phyloP scores from a whole-genome alignment of 345 rosid genomes.

The Mallotus nudiflorus region DNA sequence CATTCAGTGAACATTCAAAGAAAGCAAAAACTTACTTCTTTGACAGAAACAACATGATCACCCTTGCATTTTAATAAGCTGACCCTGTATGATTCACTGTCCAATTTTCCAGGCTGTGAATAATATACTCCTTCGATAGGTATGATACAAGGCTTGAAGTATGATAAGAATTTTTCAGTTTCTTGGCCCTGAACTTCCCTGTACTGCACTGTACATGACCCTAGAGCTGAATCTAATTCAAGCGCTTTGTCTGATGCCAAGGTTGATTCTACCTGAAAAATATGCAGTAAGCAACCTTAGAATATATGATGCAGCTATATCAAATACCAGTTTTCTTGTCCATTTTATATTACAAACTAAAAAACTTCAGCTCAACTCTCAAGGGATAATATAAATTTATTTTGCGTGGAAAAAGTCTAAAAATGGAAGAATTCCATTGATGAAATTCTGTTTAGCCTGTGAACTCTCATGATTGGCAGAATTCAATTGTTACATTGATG shows the following conservation, averaged over 20 bases:
- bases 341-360: background rate
- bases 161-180: slow-evolving; percentile 73
- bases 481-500: no score
- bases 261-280: slow-evolving; percentile 58
- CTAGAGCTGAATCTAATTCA: slow-evolving; percentile 73
- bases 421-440: background rate
- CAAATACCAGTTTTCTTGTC: no score
- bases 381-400: no score
- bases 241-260: slow-evolving; percentile 76
- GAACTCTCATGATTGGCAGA: no score
- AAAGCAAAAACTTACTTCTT: slow-evolving; percentile 55
- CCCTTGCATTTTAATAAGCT: slow-evolving; percentile 74
- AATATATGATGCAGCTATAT: background rate
- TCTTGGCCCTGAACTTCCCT: slow-evolving; percentile 88
- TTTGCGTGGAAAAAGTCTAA: background rate
- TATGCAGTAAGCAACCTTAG: slow-evolving; percentile 18
- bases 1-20: slow-evolving; percentile 16
- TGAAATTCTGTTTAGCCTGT: no score
- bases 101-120: slow-evolving; percentile 33
- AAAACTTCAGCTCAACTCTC: no score
- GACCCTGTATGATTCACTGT: slow-evolving; percentile 44
- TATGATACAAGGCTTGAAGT: slow-evolving; percentile 84
- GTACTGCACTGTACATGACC: slow-evolving; percentile 80
- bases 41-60: slow-evolving; percentile 74
- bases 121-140: slow-evolving; percentile 65